phyloP scores from a whole-genome alignment of 805 yeast species.

The Metschnikowia aberdeeniae region DNA sequence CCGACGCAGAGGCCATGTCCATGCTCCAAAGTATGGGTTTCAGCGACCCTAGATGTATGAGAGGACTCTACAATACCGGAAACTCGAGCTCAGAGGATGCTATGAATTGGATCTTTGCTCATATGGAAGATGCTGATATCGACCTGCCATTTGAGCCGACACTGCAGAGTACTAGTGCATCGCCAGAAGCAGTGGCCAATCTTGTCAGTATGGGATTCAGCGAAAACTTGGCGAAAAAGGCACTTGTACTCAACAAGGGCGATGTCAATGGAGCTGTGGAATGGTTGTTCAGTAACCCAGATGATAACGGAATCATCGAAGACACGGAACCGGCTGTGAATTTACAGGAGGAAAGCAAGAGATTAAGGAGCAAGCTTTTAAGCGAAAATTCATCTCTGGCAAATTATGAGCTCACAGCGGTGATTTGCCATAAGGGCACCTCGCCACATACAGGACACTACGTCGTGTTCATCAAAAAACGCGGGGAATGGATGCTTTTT shows the following conservation, averaged over 20 bases:
- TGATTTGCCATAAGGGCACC: constrained; percentile 84
- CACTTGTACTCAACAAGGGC: constrained; percentile 54
- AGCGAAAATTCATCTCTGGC: constrained; percentile 13
- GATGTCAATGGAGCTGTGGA: constrained; percentile 79
- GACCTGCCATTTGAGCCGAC: constrained; percentile 53
- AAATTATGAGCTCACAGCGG: constrained; percentile 52
- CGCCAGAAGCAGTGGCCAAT: constrained; percentile 40
- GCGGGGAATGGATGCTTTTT: constrained; percentile 68
- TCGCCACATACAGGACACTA: constrained; percentile 92
- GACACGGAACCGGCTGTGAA: constrained; percentile 26
- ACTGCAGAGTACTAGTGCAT: constrained; percentile 11
- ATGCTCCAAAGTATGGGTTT: constrained; percentile 84
- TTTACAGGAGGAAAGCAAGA: constrained; percentile 20
- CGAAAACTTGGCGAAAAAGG: constrained; percentile 61
- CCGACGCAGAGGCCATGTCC: constrained; percentile 52
- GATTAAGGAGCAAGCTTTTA: constrained; percentile 15
- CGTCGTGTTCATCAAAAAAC: constrained; percentile 61
- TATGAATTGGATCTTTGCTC: constrained; percentile 85
- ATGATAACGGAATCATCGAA: constrained; percentile 62
- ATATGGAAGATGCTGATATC: constrained; percentile 79
- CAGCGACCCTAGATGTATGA: constrained; percentile 55
- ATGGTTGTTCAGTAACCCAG: constrained; percentile 84
- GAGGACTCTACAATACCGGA: constrained; percentile 72
- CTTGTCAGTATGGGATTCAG: constrained; percentile 78
- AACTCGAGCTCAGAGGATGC: constrained; percentile 66